A percentile compares a stretch with the other conserved stretches of the same genome.
phyloP scores from a whole-genome alignment of 352 stramenopile genomes.

The Pythium sp. region DNA sequence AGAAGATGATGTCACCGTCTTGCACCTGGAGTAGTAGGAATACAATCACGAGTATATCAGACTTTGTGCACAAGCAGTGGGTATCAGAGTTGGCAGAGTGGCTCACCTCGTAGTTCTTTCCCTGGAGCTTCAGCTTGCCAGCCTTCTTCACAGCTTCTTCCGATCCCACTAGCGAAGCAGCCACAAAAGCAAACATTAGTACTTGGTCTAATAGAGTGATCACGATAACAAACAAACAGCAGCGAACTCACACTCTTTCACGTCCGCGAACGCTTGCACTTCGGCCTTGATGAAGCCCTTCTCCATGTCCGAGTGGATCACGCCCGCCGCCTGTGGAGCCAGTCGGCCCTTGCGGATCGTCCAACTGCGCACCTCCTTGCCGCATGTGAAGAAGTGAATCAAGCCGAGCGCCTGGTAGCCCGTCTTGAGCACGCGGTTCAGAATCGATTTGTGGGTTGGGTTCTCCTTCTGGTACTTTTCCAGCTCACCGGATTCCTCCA shows the following conservation, averaged over 20 bases:
- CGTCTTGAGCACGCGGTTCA: slow-evolving; percentile 97
- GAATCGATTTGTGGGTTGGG: slow-evolving; percentile 85
- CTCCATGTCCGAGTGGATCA: slow-evolving; percentile 99
- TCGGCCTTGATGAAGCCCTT: slow-evolving; percentile 98
- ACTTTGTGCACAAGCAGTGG: neutral
- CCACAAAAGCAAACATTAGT: neutral
- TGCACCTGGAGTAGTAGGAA: slow-evolving; percentile 34
- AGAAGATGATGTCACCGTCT: slow-evolving; percentile 90
- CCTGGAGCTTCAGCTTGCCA: slow-evolving; percentile 87
- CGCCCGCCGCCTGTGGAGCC: slow-evolving; percentile 96
- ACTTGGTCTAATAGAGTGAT: neutral
- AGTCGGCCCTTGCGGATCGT: slow-evolving; percentile 97
- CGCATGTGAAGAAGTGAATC: slow-evolving; percentile 99
- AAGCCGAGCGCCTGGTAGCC: slow-evolving; percentile 98
- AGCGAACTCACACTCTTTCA: slow-evolving; percentile 84
- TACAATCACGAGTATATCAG: neutral
- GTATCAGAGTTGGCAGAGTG: neutral
- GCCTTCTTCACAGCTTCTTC: slow-evolving; percentile 90
- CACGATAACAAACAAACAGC: neutral
- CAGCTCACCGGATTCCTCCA: slow-evolving; percentile 57
- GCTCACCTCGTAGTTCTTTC: slow-evolving; percentile 88
- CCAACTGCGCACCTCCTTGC: slow-evolving; percentile 98
- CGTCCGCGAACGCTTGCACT: slow-evolving; percentile 84
- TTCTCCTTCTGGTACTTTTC: slow-evolving; percentile 90
- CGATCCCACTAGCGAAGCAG: slow-evolving; percentile 48